Evolutionary conservation across 345 rosid species (phyloP).

Genomic region (Dipteronia sinensis): DNA sequence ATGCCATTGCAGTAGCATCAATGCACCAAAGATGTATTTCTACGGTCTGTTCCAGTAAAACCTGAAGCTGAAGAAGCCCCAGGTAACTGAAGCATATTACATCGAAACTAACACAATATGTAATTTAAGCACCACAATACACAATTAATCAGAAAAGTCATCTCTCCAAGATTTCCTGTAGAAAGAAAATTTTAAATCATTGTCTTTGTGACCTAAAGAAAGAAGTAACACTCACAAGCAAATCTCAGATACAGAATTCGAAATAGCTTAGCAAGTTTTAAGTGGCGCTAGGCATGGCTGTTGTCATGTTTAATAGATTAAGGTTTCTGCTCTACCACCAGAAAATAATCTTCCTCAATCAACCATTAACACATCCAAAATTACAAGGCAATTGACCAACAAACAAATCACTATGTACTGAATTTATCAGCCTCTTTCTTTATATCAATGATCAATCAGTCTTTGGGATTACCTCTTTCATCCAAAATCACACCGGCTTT

Average conservation of each 20-base stretch:
- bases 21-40: not conserved
- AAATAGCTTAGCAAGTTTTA: not conserved
- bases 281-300: not conserved
- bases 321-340: not conserved
- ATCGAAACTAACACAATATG: not conserved
- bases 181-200: not conserved
- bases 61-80: not conserved
- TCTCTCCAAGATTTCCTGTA: not conserved
- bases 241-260: not conserved
- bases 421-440: conserved; percentile 8
- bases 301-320: not conserved
- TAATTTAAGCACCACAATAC: not conserved
- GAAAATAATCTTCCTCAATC: not conserved
- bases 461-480: conserved; percentile 69
- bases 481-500: conserved; percentile 86
- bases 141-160: not conserved
- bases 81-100: not conserved
- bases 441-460: not conserved
- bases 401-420: not conserved
- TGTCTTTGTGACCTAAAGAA: not conserved
- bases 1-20: not conserved
- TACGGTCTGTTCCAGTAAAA: not conserved
- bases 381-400: not conserved
- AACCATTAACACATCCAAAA: not conserved
- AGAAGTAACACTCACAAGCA: not conserved